Evolutionary conservation across 805 yeast genomes (phyloP), one percentile per base, ranked within the genome.

Genomic region (Monosporozyma unispora): DNA sequence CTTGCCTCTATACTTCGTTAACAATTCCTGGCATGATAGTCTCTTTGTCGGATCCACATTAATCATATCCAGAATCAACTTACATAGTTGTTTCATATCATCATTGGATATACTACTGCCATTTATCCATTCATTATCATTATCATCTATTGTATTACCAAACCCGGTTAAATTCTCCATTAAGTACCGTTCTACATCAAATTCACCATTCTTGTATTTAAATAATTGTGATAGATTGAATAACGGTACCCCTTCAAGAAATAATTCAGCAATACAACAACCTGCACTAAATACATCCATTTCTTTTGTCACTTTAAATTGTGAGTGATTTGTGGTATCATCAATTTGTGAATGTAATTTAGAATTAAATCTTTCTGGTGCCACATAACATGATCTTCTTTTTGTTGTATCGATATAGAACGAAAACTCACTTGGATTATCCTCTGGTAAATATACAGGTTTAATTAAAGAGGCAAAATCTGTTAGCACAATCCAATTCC

Each of bases 361-460:
- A 6, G 59, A 57, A 52, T 59, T 65, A 59, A 93, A 91, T 55
- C 99, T 71, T 63, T 93, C 99, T 0, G 99, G 99, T 0, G 99
- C 98, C 41, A 93, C 66, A 64, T 91, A 91, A 66, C 99, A 93
- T 2, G 80, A 77, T 58, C 96, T 75, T 54, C 97, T 73, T 61
- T 80, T 87, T 2, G 95, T 85, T 2, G 91, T 87, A 67, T 93
- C 98, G 62, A 90, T 93, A 66, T 83, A 93, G 61, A 91, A 93
- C 0, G 93, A 81, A 58, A 86, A 93, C 53, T 85, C 91, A 11
- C 90, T 85, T 0, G 98, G 97, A 60, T 93, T 91, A 56, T 89
- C 93, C 54, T 87, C 96, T 0, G 98, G 97, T 29, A 93, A 68
- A 57, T 75, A 80, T 0, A 80, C 80, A 0, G 99, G 99, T 66